A percentile compares a stretch with the other conserved stretches of the same genome.
Conservation (phyloP, 2,329 filamentous ascomycete genomes). For the Aspergillus chevalieri region DNA sequence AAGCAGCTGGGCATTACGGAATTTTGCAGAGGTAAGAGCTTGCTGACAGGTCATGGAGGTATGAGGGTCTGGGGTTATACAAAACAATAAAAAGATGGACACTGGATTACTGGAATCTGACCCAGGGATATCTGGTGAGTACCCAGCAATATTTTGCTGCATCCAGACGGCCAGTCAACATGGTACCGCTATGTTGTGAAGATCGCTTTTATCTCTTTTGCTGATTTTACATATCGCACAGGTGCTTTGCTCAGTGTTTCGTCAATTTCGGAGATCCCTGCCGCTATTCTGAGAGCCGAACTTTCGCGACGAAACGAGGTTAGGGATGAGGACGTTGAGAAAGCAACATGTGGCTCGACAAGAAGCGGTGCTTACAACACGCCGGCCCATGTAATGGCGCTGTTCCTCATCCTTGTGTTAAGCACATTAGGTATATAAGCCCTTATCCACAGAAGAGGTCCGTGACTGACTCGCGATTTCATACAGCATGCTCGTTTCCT, state of each 20-base stretch:
- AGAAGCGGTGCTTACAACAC: conserved; percentile 54
- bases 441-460: background rate
- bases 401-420: conserved; percentile 59
- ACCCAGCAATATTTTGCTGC: background rate
- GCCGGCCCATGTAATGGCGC: conserved; percentile 59
- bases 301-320: conserved; percentile 20
- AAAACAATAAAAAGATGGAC: conserved; percentile 6
- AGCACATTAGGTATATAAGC: conserved; percentile 34
- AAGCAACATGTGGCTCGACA: conserved; percentile 30
- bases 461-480: conserved; percentile 3
- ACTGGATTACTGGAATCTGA: conserved; percentile 1
- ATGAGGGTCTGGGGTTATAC: background rate
- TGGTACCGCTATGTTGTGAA: background rate
- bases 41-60: conserved; percentile 9
- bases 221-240: conserved; percentile 4
- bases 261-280: conserved; percentile 26
- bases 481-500: conserved; percentile 54
- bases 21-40: background rate
- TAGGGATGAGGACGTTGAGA: conserved; percentile 13
- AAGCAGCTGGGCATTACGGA: background rate
- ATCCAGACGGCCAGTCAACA: background rate
- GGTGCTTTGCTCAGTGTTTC: conserved; percentile 15
- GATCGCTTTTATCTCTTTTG: background rate
- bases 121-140: conserved; percentile 7
- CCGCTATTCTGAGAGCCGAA: conserved; percentile 28